Evolutionary conservation across 2,329 filamentous ascomycete genomes (phyloP).

Genomic region (Eurotiales sp.): DNA sequence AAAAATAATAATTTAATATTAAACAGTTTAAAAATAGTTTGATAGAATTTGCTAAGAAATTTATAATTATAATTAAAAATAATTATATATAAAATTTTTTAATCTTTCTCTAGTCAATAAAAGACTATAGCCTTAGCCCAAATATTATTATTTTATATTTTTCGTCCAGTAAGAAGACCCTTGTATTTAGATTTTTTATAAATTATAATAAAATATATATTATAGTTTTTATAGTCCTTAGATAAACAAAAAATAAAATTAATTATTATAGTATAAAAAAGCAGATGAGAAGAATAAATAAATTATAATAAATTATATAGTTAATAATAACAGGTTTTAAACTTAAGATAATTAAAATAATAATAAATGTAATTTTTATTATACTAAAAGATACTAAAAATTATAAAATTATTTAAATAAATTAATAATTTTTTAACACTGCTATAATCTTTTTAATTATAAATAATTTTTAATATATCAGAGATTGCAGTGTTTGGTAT

Average conservation of each 20-base stretch:
- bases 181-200: too few species aligned
- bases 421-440: not conserved
- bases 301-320: not conserved
- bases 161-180: too few species aligned
- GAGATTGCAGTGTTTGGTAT: not conserved
- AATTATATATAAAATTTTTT: too few species aligned
- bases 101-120: too few species aligned
- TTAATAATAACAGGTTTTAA: not conserved
- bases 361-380: not conserved
- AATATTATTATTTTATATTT: too few species aligned
- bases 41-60: too few species aligned
- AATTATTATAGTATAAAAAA: slow-evolving; percentile 1
- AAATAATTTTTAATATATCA: not conserved
- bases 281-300: not conserved
- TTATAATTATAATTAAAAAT: too few species aligned
- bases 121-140: too few species aligned
- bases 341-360: not conserved
- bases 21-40: too few species aligned
- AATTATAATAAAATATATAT: too few species aligned
- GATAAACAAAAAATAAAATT: not conserved
- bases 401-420: not conserved
- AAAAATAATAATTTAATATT: too few species aligned
- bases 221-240: too few species aligned
- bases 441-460: not conserved
- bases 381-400: not conserved